Conservation (phyloP, 257 asterid species). For the Rehmannia glutinosa region DNA sequence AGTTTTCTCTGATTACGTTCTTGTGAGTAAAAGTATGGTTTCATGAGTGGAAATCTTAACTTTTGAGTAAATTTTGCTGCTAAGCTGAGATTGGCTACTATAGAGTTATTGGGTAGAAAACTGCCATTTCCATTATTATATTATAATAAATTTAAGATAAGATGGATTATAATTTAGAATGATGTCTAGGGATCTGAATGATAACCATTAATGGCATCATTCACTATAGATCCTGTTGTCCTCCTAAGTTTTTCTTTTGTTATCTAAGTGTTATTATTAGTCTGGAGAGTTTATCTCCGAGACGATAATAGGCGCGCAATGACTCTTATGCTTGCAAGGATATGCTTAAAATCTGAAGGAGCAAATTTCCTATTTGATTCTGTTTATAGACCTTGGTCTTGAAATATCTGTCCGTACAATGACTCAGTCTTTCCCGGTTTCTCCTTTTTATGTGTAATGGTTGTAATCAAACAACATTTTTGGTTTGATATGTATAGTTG, state of each 20-base stretch:
- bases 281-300: not conserved
- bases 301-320: not conserved
- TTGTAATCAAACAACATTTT: slow-evolving; percentile 3
- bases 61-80: not conserved
- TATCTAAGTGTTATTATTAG: not conserved
- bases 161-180: not conserved
- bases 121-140: not conserved
- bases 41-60: not conserved
- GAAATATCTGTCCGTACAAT: not conserved
- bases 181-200: not conserved
- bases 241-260: not conserved
- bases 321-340: slow-evolving; percentile 6
- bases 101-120: not conserved
- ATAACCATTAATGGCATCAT: not conserved
- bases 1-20: not conserved
- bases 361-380: slow-evolving; percentile 1
- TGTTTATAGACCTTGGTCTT: not conserved
- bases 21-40: not conserved
- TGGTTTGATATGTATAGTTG: slow-evolving; percentile 39
- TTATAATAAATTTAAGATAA: not conserved
- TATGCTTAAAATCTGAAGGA: slow-evolving; percentile 1
- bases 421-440: not conserved
- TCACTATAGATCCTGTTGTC: not conserved
- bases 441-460: not conserved
- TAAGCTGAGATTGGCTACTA: not conserved